These are phyloP conservation scores for Yamadazyma kitorensis DNA, from an alignment of 805 yeast species.

Conservation along the genomic window DNA sequence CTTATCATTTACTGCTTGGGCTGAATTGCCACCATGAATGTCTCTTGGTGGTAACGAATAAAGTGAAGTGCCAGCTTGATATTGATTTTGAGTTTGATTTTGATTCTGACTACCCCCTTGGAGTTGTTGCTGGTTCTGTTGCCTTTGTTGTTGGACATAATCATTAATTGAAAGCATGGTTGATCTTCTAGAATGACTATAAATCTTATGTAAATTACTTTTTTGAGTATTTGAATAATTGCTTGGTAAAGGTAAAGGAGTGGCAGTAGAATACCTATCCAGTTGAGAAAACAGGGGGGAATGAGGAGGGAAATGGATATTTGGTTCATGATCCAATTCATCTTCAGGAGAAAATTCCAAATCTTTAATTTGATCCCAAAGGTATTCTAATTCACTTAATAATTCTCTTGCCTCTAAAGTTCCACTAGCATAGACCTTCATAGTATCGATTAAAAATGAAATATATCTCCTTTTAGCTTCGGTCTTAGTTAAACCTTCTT, in stretches of 20 bases:
- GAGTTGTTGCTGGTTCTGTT: constrained; percentile 13
- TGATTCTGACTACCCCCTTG: too few relatives aligned
- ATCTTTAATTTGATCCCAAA: constrained; percentile 73
- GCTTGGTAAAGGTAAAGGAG: constrained; percentile 32
- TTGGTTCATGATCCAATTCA: constrained; percentile 21
- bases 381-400: constrained; percentile 62
- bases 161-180: constrained; percentile 35
- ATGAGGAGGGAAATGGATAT: constrained; percentile 27
- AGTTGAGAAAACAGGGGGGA: constrained; percentile 34
- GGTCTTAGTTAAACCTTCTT: constrained; percentile 62
- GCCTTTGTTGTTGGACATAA: constrained; percentile 32
- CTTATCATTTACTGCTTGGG: not conserved
- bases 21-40: not conserved
- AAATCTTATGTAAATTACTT: constrained; percentile 40
- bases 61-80: constrained; percentile 4
- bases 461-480: constrained; percentile 77
- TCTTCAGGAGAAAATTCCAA: constrained; percentile 31
- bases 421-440: constrained; percentile 66
- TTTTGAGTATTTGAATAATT: constrained; percentile 22
- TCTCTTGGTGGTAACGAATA: not conserved
- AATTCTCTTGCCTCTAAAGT: constrained; percentile 65
- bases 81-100: not conserved
- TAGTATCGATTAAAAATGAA: constrained; percentile 64
- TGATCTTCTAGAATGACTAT: constrained; percentile 41
- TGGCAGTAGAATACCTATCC: constrained; percentile 35